Base-by-base conservation (phyloP, 2,329 filamentous ascomycete species). In the Ophiostoma ips region DNA sequence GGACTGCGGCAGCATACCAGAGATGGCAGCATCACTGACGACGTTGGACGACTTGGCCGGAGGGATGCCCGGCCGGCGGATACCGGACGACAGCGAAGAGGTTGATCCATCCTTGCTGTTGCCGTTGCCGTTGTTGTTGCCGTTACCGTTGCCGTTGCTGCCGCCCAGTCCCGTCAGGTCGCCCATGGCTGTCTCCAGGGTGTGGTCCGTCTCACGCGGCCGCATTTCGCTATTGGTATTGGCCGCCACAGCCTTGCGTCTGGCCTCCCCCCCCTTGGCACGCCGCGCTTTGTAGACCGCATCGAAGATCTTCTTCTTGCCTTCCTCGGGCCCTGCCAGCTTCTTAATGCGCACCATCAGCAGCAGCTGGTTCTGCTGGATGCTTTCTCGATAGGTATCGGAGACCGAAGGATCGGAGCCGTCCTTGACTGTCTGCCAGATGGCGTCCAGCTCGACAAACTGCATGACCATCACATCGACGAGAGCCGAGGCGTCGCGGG, bases 381-480 rank as follows among this genome's bases (percentile, higher is more conserved):
- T 88, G 53, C 85, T 87, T 58, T 87, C 76, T 34, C 80, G 78
- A 60, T 89, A 90, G n/a, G 87, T 78, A 16, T 77, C 78, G 1
- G 83, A 77, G 2, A 87, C 84, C 15, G 80, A 77, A 36, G 83
- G 79, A 45, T 85, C 80, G 0, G 79, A 84, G 48, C 81, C 81
- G 58, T 87, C 81, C 62, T 87, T 88, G 61, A 92, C 84, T 3
- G 83, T 85, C 61, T 88, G 83, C 72, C 84, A 84, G 45, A 90
- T 90, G 34, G 82, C 82, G 59, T 92, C 86, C 2, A 92, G 74
- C 61, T 88, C 85, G 16, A 89, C 84, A 63, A 90, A 89, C 56
- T 87, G 84, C 59, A 86, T 75, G n/a, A 90, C 73, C 85, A 92
- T 89, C 50, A 87, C 82, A 58, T 89, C 83, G 48, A 90, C 79